A percentile compares a stretch with the other conserved stretches of the same genome.
phyloP scores from a whole-genome alignment of 2,329 filamentous ascomycete genomes.

The Pseudovirgaria hyperparasitica region DNA sequence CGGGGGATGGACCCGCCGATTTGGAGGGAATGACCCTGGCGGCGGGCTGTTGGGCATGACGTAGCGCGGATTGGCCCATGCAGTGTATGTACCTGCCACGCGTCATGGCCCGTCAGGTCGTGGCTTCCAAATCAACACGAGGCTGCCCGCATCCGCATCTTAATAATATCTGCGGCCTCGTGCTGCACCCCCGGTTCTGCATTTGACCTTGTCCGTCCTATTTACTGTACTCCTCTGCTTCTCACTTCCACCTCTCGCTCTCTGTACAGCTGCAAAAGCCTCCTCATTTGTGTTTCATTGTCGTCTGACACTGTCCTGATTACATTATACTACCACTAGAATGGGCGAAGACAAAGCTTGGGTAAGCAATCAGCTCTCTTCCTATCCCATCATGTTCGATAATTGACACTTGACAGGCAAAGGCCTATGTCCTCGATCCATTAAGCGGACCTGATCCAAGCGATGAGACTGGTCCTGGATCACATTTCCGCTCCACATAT shows the following conservation, averaged over 20 bases:
- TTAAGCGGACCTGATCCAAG: slow-evolving; percentile 54
- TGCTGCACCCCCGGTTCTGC: too few relatives aligned
- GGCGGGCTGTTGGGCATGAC: too few relatives aligned
- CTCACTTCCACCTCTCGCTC: slow-evolving; percentile 3
- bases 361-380: slow-evolving; percentile 7
- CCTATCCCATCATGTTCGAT: neutral
- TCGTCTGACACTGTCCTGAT: slow-evolving; percentile 7
- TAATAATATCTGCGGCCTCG: too few relatives aligned
- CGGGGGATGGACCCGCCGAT: too few relatives aligned
- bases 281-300: slow-evolving; percentile 1
- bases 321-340: slow-evolving; percentile 1
- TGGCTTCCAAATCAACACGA: too few relatives aligned
- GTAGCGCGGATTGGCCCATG: too few relatives aligned
- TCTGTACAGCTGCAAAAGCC: slow-evolving; percentile 1
- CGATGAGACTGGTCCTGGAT: slow-evolving; percentile 53
- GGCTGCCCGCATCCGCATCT: too few relatives aligned
- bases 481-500: slow-evolving; percentile 39
- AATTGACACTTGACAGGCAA: slow-evolving; percentile 36
- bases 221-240: too few relatives aligned
- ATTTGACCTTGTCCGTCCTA: too few relatives aligned
- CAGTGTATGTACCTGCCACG: too few relatives aligned
- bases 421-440: slow-evolving; percentile 56
- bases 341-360: slow-evolving; percentile 8
- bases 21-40: too few relatives aligned
- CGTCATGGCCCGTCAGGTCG: too few relatives aligned